Conservation (phyloP, 805 yeast species). For the Geotrichum ghanense region DNA sequence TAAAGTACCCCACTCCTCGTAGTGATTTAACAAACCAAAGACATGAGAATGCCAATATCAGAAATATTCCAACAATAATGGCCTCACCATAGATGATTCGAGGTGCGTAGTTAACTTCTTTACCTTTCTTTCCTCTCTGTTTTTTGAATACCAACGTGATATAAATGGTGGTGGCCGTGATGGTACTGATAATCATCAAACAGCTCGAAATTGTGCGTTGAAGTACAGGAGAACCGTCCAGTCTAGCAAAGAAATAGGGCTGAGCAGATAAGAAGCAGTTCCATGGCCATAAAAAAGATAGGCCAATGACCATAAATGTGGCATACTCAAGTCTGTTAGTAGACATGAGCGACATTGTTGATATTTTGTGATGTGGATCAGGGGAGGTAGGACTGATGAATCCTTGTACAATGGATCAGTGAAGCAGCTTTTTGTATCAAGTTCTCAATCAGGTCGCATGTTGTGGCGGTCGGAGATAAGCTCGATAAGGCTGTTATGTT, state of each 20-base stretch:
- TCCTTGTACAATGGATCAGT: too few species aligned
- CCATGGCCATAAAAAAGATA: slow-evolving; percentile 93
- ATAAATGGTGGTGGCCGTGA: slow-evolving; percentile 51
- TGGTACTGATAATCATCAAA: slow-evolving; percentile 79
- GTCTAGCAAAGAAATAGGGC: slow-evolving; percentile 58
- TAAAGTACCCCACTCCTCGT: slow-evolving; percentile 25
- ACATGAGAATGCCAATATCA: slow-evolving; percentile 39
- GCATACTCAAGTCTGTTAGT: slow-evolving; percentile 27
- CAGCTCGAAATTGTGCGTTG: slow-evolving; percentile 59
- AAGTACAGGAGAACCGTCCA: slow-evolving; percentile 29
- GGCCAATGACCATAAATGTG: slow-evolving; percentile 59
- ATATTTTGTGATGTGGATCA: background rate
- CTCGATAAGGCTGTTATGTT: too few species aligned
- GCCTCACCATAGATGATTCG: slow-evolving; percentile 53
- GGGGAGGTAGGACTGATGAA: too few species aligned
- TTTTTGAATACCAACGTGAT: slow-evolving; percentile 30
- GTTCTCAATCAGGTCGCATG: too few species aligned
- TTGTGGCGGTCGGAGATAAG: too few species aligned
- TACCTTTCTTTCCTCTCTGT: slow-evolving; percentile 32
- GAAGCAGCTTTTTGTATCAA: too few species aligned
- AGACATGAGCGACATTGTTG: background rate
- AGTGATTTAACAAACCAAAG: slow-evolving; percentile 19
- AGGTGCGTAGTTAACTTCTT: slow-evolving; percentile 41
- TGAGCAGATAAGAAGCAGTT: slow-evolving; percentile 82
- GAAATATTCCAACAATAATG: slow-evolving; percentile 47